These are phyloP conservation scores for Diaporthe eres DNA, from an alignment of 2,329 filamentous ascomycete species.

Conservation along the genomic window DNA sequence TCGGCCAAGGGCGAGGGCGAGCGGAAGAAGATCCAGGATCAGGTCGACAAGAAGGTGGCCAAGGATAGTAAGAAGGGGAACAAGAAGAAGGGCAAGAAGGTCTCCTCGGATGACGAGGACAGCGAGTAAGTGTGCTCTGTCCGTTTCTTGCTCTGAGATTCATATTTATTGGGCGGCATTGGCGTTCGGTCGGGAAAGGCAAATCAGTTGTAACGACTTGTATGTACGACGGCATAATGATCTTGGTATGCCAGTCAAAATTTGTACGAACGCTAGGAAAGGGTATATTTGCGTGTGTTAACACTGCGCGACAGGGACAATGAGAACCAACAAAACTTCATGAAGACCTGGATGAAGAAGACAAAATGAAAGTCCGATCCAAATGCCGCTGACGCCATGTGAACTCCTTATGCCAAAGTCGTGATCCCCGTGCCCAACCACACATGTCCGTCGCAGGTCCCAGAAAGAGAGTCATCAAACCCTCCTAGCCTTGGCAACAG, in stretches of 20 bases:
- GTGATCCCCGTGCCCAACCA: conserved; percentile 15
- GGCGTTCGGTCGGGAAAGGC: conserved; percentile 19
- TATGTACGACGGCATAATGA: background rate
- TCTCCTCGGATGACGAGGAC: conserved; percentile 50
- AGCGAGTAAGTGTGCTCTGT: conserved; percentile 46
- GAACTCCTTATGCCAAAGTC: conserved; percentile 17
- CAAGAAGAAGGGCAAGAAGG: conserved; percentile 55
- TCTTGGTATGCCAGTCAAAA: background rate
- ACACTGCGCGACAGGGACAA: conserved; percentile 38
- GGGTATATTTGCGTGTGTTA: conserved; percentile 44
- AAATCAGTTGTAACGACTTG: background rate
- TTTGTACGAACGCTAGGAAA: conserved; percentile 40
- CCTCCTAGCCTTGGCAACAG: conserved; percentile 55
- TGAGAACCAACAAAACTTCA: conserved; percentile 40
- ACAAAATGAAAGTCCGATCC: conserved; percentile 32
- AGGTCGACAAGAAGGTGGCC: conserved; percentile 81
- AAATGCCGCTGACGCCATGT: conserved; percentile 36
- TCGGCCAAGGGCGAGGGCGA: conserved; percentile 78
- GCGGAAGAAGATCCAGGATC: conserved; percentile 80
- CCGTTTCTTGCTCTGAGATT: background rate
- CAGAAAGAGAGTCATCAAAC: conserved; percentile 38
- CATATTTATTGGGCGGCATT: conserved; percentile 40
- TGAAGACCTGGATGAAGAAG: conserved; percentile 42
- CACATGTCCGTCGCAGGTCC: background rate
- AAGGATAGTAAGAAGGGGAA: conserved; percentile 66